phyloP scores from a whole-genome alignment of 1,284 basidiomycete species.

The Nidula niveotomentosa region DNA sequence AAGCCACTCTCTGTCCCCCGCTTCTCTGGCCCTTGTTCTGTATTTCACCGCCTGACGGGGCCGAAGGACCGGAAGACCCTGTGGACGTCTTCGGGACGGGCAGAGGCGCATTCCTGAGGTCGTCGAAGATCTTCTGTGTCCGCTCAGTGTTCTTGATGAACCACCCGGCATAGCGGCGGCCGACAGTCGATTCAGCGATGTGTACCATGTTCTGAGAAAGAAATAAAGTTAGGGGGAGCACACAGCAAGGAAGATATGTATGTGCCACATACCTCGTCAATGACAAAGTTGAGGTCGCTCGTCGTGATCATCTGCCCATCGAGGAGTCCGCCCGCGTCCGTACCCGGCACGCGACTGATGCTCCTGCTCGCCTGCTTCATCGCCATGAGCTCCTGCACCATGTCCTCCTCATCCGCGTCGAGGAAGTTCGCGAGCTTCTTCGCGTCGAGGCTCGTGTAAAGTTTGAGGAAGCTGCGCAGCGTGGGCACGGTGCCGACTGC shows the following conservation, averaged over 20 bases:
- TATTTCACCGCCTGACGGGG: slow-evolving; percentile 17
- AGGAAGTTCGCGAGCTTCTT: slow-evolving; percentile 92
- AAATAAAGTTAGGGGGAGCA: no score
- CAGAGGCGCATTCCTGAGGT: slow-evolving; percentile 68
- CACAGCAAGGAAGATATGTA: neutral
- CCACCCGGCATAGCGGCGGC: slow-evolving; percentile 92
- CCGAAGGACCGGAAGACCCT: slow-evolving; percentile 12
- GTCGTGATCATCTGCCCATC: slow-evolving; percentile 88
- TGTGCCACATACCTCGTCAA: slow-evolving; percentile 72
- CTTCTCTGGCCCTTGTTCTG: slow-evolving; percentile 19
- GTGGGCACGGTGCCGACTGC: slow-evolving; percentile 82
- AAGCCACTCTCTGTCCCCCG: slow-evolving; percentile 52
- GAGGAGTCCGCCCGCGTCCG: slow-evolving; percentile 61
- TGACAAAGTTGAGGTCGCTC: slow-evolving; percentile 94
- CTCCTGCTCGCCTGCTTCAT: slow-evolving; percentile 88
- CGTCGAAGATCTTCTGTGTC: slow-evolving; percentile 82
- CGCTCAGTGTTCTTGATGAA: slow-evolving; percentile 95
- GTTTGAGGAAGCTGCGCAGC: slow-evolving; percentile 88
- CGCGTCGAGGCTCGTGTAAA: slow-evolving; percentile 94
- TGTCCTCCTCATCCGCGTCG: slow-evolving; percentile 89
- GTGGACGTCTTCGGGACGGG: slow-evolving; percentile 28
- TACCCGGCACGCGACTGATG: slow-evolving; percentile 55
- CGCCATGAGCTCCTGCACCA: slow-evolving; percentile 96
- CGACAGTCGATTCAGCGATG: slow-evolving; percentile 92
- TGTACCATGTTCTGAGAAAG: slow-evolving; percentile 85